A percentile compares a stretch with the other conserved stretches of the same genome.
Conservation (phyloP, 768 basidiomycete species). For the Mycena vitilis region DNA sequence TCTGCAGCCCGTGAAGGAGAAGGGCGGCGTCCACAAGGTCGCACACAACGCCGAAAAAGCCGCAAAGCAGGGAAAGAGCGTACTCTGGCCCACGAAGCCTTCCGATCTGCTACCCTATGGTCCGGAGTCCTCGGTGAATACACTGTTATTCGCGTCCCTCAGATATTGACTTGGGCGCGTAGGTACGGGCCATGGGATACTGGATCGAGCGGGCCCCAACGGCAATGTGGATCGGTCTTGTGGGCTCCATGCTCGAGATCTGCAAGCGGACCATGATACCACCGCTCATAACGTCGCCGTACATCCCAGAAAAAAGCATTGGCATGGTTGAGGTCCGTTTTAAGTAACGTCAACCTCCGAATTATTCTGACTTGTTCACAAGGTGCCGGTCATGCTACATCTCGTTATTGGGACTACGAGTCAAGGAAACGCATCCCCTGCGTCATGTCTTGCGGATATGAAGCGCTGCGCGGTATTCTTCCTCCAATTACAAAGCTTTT, state of each 20-base stretch:
- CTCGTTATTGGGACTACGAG: no score
- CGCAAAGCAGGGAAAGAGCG: constrained; percentile 14
- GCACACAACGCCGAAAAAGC: constrained; percentile 19
- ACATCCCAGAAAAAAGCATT: constrained; percentile 10
- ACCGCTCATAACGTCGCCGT: constrained; percentile 2
- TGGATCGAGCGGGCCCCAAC: constrained; percentile 7
- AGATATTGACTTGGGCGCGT: not conserved
- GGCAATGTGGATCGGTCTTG: constrained; percentile 6
- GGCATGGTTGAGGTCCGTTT: constrained; percentile 9
- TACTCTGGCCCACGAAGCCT: constrained; percentile 13
- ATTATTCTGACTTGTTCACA: no score
- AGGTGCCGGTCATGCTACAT: no score
- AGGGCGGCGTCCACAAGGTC: constrained; percentile 16
- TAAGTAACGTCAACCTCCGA: no score
- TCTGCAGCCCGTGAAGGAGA: constrained; percentile 8
- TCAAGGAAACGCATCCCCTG: no score
- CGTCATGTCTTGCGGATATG: constrained; percentile 6
- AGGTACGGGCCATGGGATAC: constrained; percentile 14
- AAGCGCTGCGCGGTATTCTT: constrained; percentile 20
- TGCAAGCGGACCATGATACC: constrained; percentile 20
- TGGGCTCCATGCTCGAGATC: constrained; percentile 12
- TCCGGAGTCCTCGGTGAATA: constrained; percentile 6
- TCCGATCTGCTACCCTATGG: constrained; percentile 14
- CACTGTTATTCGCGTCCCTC: not conserved
- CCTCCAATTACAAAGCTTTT: constrained; percentile 9